Evolutionary conservation across 805 yeast species (phyloP), one percentile per base, ranked within the genome.

Genomic region (Candida boidinii): DNA sequence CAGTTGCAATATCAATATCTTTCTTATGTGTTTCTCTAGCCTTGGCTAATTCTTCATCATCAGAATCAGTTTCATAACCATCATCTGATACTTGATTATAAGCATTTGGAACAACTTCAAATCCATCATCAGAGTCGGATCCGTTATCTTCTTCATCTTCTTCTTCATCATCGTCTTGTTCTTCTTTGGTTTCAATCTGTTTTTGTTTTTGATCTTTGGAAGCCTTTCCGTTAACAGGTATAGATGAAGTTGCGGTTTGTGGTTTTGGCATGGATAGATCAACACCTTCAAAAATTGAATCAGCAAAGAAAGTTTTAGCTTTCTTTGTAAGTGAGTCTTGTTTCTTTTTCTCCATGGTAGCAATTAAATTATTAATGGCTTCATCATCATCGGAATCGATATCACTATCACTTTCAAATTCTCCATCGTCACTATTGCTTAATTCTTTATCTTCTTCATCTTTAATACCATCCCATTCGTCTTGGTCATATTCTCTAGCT

Each of bases 1-100:
- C n/a, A 2, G 96, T 87, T 14, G 92, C 94, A 39, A 88, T 64
- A 42, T 85, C 95, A 31, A 85, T 76, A 39, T 75, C 80, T 33
- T 73, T 67, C 37, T 72, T 62, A 43, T 81, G 84, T 18, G 56
- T 61, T 43, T 53, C 63, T 47, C 31, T 62, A 46, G 51, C 53
- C 48, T 60, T 64, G 41, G 57, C 62, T 38, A 48, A 62, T 34
- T 47, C 54, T 51, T 76, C 81, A 32, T 66, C 76, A 22, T 74
- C 81, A 3, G 73, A 65, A 43, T 52, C 58, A 7, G 53, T 56
- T 38, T 70, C 76, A 41, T 64, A 66, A 36, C 65, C 73, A 8
- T 50, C 57, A 16, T 58, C 68, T 11, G 50, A 53, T 17, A 45
- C 45, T 18, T 59, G 55, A 24, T 58, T 58, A 17, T 53, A 53